Conservation (phyloP, 495 filamentous ascomycete genomes). For the Penicillium waksmanii region DNA sequence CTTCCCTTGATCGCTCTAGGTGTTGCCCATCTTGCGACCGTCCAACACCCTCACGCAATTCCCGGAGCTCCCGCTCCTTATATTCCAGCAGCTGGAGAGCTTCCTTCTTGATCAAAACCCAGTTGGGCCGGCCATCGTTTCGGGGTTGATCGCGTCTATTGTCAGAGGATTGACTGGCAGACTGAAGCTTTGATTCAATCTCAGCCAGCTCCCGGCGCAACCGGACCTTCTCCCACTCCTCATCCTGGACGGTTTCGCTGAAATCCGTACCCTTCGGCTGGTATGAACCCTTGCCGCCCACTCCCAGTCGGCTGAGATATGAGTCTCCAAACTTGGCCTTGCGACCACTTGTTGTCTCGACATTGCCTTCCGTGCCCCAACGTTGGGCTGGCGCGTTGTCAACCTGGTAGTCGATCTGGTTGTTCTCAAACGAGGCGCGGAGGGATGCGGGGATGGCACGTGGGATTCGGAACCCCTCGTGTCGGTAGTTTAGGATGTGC, state of each 20-base stretch:
- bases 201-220: constrained; percentile 89
- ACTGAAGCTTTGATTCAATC: constrained; percentile 79
- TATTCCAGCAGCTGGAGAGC: constrained; percentile 80
- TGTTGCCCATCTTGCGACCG: constrained; percentile 48
- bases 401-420: constrained; percentile 92
- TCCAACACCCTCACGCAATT: constrained; percentile 49
- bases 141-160: constrained; percentile 62
- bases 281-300: constrained; percentile 74
- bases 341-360: constrained; percentile 75
- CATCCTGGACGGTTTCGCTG: constrained; percentile 70
- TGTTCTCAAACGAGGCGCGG: constrained; percentile 87
- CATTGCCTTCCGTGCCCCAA: constrained; percentile 71
- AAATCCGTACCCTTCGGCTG: constrained; percentile 85
- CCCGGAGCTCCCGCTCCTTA: constrained; percentile 52
- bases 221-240: constrained; percentile 95
- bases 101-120: constrained; percentile 88
- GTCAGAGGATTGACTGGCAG: constrained; percentile 70
- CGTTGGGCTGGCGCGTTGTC: constrained; percentile 70
- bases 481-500: constrained; percentile 91
- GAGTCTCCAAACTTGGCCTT: constrained; percentile 98
- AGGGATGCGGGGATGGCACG: constrained; percentile 89
- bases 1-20: constrained; percentile 45
- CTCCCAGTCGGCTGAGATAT: constrained; percentile 87
- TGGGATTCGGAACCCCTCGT: constrained; percentile 94
- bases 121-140: constrained; percentile 48